phyloP scores from a whole-genome alignment of 1,139 yeast genomes.

The Sugiyamaella neomexicana region DNA sequence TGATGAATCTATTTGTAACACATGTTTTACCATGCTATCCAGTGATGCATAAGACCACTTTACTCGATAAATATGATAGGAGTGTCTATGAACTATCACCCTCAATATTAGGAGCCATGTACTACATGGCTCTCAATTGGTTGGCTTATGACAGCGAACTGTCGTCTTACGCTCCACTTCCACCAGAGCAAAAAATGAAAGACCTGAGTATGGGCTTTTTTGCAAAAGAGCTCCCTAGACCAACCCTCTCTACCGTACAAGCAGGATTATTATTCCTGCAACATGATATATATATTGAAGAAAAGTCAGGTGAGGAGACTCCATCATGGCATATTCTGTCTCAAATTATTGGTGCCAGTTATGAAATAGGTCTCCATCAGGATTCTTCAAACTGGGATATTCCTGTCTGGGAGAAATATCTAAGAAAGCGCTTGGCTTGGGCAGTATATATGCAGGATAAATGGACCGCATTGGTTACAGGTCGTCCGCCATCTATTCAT shows the following conservation, averaged over 20 bases:
- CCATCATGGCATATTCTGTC: constrained; percentile 33
- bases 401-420: constrained; percentile 32
- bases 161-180: constrained; percentile 20
- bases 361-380: constrained; percentile 33
- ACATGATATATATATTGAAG: constrained; percentile 29
- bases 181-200: constrained; percentile 27
- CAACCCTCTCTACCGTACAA: constrained; percentile 33
- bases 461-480: constrained; percentile 36
- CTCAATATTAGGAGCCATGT: constrained; percentile 31
- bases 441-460: constrained; percentile 37
- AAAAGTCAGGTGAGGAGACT: constrained; percentile 22
- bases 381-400: constrained; percentile 31
- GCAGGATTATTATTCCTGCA: constrained; percentile 32
- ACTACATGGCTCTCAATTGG: constrained; percentile 32
- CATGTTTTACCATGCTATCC: constrained; percentile 31
- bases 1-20: constrained; percentile 29
- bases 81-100: constrained; percentile 31
- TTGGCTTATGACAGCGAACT: constrained; percentile 31
- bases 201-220: constrained; percentile 26
- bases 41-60: constrained; percentile 31
- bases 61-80: constrained; percentile 31
- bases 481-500: constrained; percentile 35
- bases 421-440: constrained; percentile 34
- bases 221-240: constrained; percentile 28
- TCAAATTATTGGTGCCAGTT: constrained; percentile 29